Evolutionary conservation across 106 monocot species (phyloP), one percentile per base, ranked within the genome.

Genomic region (Dendrobium nobile): DNA sequence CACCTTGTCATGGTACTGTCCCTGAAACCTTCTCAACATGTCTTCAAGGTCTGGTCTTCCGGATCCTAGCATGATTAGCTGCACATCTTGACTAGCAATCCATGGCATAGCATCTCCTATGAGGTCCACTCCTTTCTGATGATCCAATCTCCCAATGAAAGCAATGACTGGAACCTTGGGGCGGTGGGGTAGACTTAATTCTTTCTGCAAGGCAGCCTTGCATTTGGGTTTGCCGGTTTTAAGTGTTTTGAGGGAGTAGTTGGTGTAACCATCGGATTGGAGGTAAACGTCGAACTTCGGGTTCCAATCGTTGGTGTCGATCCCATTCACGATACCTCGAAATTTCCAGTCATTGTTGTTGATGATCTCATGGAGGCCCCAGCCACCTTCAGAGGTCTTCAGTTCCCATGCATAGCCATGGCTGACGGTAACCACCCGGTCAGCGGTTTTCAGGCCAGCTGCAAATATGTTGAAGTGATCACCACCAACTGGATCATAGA

Each of bases 381-480:
- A 94, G 9, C 96, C 96, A 22, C 96, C 96, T 82, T 97, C 94
- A 2, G 54, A 11, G 59, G 96, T 92, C 82, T 92, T 94, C 4
- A 97, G 65, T 82, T 97, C 96, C 96, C 94, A 89, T 26, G 94
- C 80, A 84, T 97, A 97, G 28, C 88, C 94, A 43, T 87, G 86
- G 84, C 93, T 94, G 7, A 97, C 96, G 2, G 96, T 85, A 67
- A 97, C 89, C 33, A 94, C 87, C 0, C 89, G 85, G 27, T 94
- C 94, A 7, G 96, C 92, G 3, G 89, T 73, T 72, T 90, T 92
- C 43, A 97, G 31, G 20, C 96, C 96, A 31, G 88, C 96, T 0
- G 90, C 87, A 42, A 97, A 94, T 42, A 97, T 86, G 41, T 97
- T 97, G 67, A 83, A 81, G 79, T 97, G 96, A 6, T 89, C 91